phyloP scores from a whole-genome alignment of 768 basidiomycete species.

The Macrocybe gigantea region DNA sequence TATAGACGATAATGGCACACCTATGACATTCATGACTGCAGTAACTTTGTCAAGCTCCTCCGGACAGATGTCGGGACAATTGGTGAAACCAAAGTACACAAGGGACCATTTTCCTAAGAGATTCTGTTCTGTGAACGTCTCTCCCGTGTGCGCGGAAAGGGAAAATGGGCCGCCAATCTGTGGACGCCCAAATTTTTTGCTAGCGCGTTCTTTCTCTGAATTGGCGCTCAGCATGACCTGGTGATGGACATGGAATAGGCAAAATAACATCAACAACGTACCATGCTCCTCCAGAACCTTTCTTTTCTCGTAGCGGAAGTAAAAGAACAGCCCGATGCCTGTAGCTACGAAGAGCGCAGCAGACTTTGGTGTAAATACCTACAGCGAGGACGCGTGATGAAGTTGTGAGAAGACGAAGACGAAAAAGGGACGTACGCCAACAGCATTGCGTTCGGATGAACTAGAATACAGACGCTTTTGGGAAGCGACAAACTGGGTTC shows the following conservation, averaged over 20 bases:
- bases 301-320: conserved; percentile 86
- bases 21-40: conserved; percentile 61
- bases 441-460: conserved; percentile 23
- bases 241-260: neutral
- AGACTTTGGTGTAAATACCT: conserved; percentile 92
- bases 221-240: conserved; percentile 1
- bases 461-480: conserved; percentile 19
- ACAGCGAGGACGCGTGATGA: conserved; percentile 2
- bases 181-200: conserved; percentile 75
- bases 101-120: conserved; percentile 88
- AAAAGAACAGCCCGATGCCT: conserved; percentile 77
- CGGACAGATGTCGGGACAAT: conserved; percentile 98
- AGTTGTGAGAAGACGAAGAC: neutral
- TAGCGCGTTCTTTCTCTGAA: conserved; percentile 68
- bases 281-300: conserved; percentile 72
- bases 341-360: conserved; percentile 81
- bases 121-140: conserved; percentile 76
- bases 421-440: conserved; percentile 13
- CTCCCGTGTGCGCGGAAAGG: conserved; percentile 59
- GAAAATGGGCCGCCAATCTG: conserved; percentile 89
- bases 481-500: neutral
- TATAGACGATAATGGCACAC: conserved; percentile 35
- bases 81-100: conserved; percentile 98
- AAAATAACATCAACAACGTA: conserved; percentile 24
- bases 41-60: conserved; percentile 96